phyloP scores from a whole-genome alignment of 2,329 filamentous ascomycete species.

The Salinomyces thailandicus region DNA sequence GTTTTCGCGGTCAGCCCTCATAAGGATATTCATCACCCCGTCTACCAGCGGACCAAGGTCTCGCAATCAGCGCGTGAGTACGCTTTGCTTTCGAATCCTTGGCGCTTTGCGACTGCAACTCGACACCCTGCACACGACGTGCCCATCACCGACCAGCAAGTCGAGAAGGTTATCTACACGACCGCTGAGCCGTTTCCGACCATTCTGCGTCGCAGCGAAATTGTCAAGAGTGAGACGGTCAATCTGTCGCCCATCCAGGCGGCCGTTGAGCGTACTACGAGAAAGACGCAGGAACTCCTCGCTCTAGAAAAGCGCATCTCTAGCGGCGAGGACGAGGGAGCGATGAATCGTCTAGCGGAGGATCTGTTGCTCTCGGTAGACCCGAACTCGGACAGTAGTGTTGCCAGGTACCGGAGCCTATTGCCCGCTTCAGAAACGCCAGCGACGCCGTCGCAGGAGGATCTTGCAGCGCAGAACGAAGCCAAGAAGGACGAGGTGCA shows the following conservation, averaged over 20 bases:
- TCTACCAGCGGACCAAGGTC: constrained; percentile 81
- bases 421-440: constrained; percentile 42
- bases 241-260: constrained; percentile 67
- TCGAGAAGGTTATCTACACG: constrained; percentile 75
- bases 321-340: constrained; percentile 48
- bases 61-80: constrained; percentile 78
- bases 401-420: constrained; percentile 66
- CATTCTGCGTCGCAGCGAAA: constrained; percentile 77
- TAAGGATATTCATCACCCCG: constrained; percentile 68
- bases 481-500: constrained; percentile 28
- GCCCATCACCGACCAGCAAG: constrained; percentile 58
- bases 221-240: constrained; percentile 57
- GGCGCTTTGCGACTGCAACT: constrained; percentile 65
- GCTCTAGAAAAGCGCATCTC: constrained; percentile 60
- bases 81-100: constrained; percentile 66
- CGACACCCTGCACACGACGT: constrained; percentile 55
- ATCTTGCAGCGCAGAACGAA: constrained; percentile 14
- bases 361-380: constrained; percentile 69
- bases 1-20: constrained; percentile 72
- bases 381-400: constrained; percentile 60
- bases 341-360: constrained; percentile 59
- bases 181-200: constrained; percentile 84
- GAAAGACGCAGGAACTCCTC: constrained; percentile 80
- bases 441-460: constrained; percentile 33
- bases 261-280: constrained; percentile 79